phyloP scores from a whole-genome alignment of 148 eudicot species.

The Cornus kousa region DNA sequence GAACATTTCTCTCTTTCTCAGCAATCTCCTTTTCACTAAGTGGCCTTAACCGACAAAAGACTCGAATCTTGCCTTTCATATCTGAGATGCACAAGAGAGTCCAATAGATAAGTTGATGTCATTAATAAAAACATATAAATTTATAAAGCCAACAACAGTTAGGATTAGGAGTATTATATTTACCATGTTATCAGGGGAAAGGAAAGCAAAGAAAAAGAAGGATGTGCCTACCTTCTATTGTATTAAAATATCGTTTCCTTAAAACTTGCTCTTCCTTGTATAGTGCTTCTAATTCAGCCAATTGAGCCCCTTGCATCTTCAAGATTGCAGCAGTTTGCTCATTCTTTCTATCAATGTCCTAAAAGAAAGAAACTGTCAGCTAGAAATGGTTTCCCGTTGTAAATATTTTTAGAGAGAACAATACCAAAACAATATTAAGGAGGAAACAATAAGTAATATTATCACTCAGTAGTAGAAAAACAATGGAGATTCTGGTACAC shows the following conservation, averaged over 20 bases:
- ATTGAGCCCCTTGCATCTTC: slow-evolving; percentile 88
- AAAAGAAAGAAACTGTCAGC: slow-evolving; percentile 20
- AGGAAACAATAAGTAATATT: neutral
- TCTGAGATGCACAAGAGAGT: slow-evolving; percentile 35
- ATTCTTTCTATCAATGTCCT: slow-evolving; percentile 98
- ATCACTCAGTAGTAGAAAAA: neutral
- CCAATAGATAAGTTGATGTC: neutral
- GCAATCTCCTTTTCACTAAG: slow-evolving; percentile 69
- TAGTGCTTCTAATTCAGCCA: slow-evolving; percentile 75
- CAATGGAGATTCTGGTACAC: neutral
- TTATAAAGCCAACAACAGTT: neutral
- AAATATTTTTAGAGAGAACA: neutral
- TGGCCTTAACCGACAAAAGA: slow-evolving; percentile 88
- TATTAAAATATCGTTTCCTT: slow-evolving; percentile 88
- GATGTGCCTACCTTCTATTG: slow-evolving; percentile 65
- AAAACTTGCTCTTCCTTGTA: slow-evolving; percentile 88
- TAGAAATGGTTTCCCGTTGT: neutral
- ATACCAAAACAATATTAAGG: neutral
- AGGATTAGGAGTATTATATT: neutral
- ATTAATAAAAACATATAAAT: neutral
- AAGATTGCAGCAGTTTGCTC: slow-evolving; percentile 92
- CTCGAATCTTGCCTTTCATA: slow-evolving; percentile 98
- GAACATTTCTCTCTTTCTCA: slow-evolving; percentile 55
- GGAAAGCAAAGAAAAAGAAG: neutral
- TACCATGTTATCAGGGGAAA: neutral